Conservation (phyloP, 768 basidiomycete genomes). For the Macrolepiota fuliginosa region DNA sequence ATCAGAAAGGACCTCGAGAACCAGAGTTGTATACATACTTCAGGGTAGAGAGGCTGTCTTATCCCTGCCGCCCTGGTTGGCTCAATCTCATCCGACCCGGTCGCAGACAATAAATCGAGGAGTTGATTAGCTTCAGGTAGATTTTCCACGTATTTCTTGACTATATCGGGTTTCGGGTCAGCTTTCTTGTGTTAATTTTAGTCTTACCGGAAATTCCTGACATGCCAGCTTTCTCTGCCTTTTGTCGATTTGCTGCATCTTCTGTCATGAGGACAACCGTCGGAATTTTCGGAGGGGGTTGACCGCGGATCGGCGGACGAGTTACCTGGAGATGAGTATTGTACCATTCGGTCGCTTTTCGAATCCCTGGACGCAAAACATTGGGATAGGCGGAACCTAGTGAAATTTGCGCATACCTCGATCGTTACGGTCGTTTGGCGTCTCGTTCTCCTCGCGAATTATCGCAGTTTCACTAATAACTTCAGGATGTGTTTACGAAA, state of each 20-base stretch:
- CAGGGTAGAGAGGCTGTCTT: constrained; percentile 67
- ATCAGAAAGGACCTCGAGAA: background rate
- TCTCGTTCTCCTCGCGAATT: constrained; percentile 72
- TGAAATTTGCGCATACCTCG: constrained; percentile 53
- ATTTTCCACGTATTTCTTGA: constrained; percentile 79
- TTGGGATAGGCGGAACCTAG: background rate
- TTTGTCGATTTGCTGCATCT: constrained; percentile 79
- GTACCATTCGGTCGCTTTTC: constrained; percentile 88
- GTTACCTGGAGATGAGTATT: constrained; percentile 61
- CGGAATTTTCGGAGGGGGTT: constrained; percentile 42
- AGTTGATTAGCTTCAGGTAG: constrained; percentile 63
- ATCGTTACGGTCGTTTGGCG: constrained; percentile 93
- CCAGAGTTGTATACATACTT: constrained; percentile 43
- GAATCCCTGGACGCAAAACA: constrained; percentile 61
- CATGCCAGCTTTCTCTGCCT: constrained; percentile 67
- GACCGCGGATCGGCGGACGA: constrained; percentile 51
- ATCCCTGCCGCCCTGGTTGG: constrained; percentile 55
- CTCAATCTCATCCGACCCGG: constrained; percentile 60
- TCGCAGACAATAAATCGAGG: constrained; percentile 77
- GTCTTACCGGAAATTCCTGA: constrained; percentile 56
- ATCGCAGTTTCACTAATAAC: constrained; percentile 72
- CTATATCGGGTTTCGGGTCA: constrained; percentile 30
- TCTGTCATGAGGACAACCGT: constrained; percentile 83
- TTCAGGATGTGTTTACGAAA: background rate
- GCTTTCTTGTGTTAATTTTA: background rate